phyloP scores from a whole-genome alignment of 495 filamentous ascomycete genomes.

The Recurvomyces mirabilis region DNA sequence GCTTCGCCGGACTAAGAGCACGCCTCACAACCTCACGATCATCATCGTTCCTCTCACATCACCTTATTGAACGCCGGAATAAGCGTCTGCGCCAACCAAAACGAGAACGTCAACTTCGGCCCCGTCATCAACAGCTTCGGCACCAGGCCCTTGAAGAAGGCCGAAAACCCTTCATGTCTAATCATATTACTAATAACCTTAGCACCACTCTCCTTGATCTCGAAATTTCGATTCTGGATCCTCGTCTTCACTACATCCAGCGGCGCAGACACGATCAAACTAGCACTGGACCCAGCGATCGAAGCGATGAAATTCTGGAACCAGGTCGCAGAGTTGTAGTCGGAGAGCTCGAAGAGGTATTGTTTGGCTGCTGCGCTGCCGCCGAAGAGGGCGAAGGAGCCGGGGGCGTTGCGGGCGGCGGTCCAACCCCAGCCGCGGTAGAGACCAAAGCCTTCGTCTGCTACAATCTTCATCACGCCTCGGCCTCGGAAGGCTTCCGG shows the following conservation, averaged over 20 bases:
- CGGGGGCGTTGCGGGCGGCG: conserved; percentile 90
- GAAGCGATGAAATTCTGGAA: conserved; percentile 95
- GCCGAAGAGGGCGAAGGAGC: conserved; percentile 97
- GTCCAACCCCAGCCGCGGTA: conserved; percentile 98
- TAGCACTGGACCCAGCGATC: conserved; percentile 83
- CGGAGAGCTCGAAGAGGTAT: conserved; percentile 71
- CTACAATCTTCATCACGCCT: conserved; percentile 77
- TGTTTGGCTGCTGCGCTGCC: conserved; percentile 97
- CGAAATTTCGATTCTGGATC: conserved; percentile 98
- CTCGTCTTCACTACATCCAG: conserved; percentile 98
- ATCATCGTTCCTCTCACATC: conserved; percentile 1
- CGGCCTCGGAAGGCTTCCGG: conserved; percentile 94
- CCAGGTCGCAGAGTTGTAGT: conserved; percentile 96
- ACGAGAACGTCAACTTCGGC: conserved; percentile 96
- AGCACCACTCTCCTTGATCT: conserved; percentile 90
- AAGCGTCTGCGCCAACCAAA: conserved; percentile 67
- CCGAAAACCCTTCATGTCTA: conserved; percentile 67
- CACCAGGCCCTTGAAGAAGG: conserved; percentile 95
- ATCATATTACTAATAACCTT: conserved; percentile 82
- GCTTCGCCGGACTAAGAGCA: neutral
- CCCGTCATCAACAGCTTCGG: conserved; percentile 98
- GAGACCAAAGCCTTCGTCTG: conserved; percentile 88
- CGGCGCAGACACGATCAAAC: conserved; percentile 83
- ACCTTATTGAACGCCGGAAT: conserved; percentile 14
- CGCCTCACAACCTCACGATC: neutral